Evolutionary conservation across 176 grass and related monocot species (phyloP), one percentile per base, ranked within the genome.

Genomic region (Cenchrus americanus): DNA sequence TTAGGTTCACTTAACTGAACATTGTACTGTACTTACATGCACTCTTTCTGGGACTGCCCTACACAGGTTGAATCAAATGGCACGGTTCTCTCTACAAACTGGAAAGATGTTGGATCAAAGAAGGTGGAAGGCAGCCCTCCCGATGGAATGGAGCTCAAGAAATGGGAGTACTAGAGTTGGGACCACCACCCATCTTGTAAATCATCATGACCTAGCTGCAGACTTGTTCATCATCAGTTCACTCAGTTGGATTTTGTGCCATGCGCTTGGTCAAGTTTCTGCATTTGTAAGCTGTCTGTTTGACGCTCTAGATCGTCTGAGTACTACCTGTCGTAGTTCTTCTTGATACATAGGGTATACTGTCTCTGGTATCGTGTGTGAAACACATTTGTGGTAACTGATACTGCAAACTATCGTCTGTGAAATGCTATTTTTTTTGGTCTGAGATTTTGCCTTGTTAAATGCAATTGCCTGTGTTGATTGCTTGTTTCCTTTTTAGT

Each of bases 1-100:
- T n/a, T 71, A 14, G 52, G 8, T 66, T 65, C 58, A 32, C 62
- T 15, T 19, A 54, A 54, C 44, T 91, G 26, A 69, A 26, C 4
- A 23, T 15, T 78, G 14, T 18, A 7, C 9, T 19, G 55, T 58
- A n/a, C 19, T 72, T 47, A 70, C 18, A 15, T 59, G 9, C 32
- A 51, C 52, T 73, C n/a, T 62, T 13, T 46, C 55, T 13, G 42
- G 40, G 8, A 66, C 0, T 83, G 75, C 14, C 48, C 65, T 89
- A 9, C 5, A 43, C 83, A 97, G 94, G 91, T 94, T 26, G 94
- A 97, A 83, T 97, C 94, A 11, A 97, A 94, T 86, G 94, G 94
- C 10, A 97, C 94, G 0, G 94, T 97, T 62, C 91, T 97, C 14
- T 97, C 94, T 19, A 97, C 94, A 3, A 97, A 91, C 61, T 97